Conservation (phyloP, 441 rosid genomes). For the Kokia cookei region DNA sequence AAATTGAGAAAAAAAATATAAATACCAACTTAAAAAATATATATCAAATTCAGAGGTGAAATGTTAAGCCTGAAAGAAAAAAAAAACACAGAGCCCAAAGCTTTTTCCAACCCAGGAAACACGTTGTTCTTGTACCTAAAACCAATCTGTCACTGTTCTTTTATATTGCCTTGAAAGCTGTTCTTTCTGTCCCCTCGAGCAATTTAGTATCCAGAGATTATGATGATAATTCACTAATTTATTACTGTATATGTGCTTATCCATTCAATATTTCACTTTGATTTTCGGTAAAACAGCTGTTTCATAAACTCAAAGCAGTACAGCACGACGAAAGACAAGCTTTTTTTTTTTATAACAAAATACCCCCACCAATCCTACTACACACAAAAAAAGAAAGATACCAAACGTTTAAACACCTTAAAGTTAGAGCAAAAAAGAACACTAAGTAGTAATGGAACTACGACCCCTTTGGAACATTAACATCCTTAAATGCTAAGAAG, state of each 20-base stretch:
- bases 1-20: too few species aligned
- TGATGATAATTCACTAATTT: background rate
- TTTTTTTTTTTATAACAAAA: background rate
- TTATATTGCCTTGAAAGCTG: constrained; percentile 27
- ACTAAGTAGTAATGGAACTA: constrained; percentile 16
- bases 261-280: too few species aligned
- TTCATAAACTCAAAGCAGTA: constrained; percentile 12
- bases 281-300: constrained; percentile 2
- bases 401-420: constrained; percentile 27
- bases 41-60: too few species aligned
- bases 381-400: constrained; percentile 20
- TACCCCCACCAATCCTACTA: constrained; percentile 32
- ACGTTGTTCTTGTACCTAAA: constrained; percentile 30
- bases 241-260: too few species aligned
- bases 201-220: too few species aligned
- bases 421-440: constrained; percentile 29
- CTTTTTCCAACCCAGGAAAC: constrained; percentile 46
- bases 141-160: background rate
- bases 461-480: background rate
- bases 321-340: background rate
- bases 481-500: constrained; percentile 68
- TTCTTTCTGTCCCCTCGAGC: constrained; percentile 40
- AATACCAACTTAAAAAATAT: too few species aligned
- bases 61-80: background rate
- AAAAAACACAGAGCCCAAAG: constrained; percentile 30